These are phyloP conservation scores for Chondrus crispus DNA, from an alignment of 23 red algal species.

Conservation along the genomic window DNA sequence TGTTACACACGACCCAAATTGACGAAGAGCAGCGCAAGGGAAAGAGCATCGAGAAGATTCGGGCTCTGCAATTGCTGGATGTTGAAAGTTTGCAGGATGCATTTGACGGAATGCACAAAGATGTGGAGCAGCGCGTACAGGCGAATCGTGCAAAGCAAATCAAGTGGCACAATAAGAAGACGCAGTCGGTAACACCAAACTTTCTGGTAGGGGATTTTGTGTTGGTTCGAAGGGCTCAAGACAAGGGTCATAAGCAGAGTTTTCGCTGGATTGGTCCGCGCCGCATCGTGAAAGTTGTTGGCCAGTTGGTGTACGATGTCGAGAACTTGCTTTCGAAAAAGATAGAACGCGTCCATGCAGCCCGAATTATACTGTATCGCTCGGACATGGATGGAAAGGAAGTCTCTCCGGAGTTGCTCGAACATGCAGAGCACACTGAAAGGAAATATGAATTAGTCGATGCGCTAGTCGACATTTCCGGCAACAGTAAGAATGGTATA, in stretches of 20 bases:
- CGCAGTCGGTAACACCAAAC: not conserved
- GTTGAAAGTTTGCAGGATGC: not conserved
- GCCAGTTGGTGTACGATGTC: not conserved
- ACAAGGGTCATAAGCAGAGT: not conserved
- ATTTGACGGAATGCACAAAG: not conserved
- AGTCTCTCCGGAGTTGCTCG: not conserved
- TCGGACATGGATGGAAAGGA: not conserved
- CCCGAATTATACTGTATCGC: not conserved
- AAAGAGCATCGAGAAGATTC: not conserved
- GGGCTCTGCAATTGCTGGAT: not conserved
- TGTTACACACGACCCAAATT: not conserved
- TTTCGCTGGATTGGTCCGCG: not conserved
- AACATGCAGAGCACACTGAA: not conserved
- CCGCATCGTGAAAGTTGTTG: not conserved
- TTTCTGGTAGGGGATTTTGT: not conserved
- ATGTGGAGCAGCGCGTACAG: not conserved
- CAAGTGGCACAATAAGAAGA: conserved; percentile 27
- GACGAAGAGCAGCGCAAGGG: not conserved
- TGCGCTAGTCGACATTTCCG: not conserved
- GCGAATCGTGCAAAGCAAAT: not conserved
- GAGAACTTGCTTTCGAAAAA: not conserved
- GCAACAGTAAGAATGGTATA: not conserved
- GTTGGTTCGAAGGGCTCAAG: not conserved
- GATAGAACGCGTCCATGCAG: not conserved
- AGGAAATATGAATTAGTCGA: not conserved